Evolutionary conservation across 306 rosid species (phyloP), one percentile per base, ranked within the genome.

Genomic region (Sicyos baderoa): DNA sequence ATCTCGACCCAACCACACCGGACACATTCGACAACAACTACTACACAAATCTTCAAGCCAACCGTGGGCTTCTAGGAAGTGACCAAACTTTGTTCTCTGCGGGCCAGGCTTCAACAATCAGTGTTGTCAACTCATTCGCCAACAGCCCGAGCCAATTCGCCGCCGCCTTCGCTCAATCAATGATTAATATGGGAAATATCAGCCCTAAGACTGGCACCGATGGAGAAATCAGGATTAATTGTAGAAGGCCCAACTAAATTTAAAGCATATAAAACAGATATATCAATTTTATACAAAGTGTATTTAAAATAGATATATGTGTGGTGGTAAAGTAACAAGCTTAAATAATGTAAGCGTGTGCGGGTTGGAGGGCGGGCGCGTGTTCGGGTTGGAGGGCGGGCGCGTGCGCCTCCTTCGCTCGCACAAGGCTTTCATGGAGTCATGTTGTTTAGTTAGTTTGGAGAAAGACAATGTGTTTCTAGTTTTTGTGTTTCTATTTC

Each of bases 61-160:
- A 70, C 4, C 60, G 72, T 4, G 86, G 88, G 2, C 84, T 84
- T 53, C 76, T 84, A 9, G 70, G 45, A 25, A 72, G 77, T 5
- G 88, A 84, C 53, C 88, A 81, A 59, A 80, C 50, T 51, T 50
- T 84, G 22, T 79, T 77, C 59, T 81, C 88, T 2, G 75, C 75
- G 0, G 1, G 7, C 0, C 84, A 77, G n/a, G 78, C 80, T 19
- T 25, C 68, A 44, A 76, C 82, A 3, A 13, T 76, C 17, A 40
- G 52, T 44, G 57, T 75, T 11, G 86, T 84, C 2, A 74, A 76
- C 75, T 55, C 49, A 0, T 84, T 84, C 22, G 80, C 80, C 6
- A 5, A n/a, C n/a, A 79, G 78, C 64, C 77, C 77, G 12, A 52
- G 66, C 18, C 70, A 65, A 6, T 84, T 84, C 78, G 75, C 68